These are phyloP conservation scores for Ophidiomyces ophidiicola DNA, from an alignment of 2,329 filamentous ascomycete genomes.

Conservation along the genomic window DNA sequence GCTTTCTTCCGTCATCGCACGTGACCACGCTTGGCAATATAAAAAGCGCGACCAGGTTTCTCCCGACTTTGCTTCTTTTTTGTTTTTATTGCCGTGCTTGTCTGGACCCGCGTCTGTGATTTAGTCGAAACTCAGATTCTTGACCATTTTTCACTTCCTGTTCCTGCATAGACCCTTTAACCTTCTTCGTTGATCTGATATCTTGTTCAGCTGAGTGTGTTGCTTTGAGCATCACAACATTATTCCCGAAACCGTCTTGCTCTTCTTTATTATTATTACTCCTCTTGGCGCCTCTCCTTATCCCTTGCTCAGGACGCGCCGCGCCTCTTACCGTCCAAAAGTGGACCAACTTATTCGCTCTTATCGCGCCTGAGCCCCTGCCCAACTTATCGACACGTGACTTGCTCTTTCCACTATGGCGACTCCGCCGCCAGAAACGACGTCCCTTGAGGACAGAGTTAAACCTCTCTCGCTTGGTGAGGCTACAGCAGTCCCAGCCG, in stretches of 20 bases:
- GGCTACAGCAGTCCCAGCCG: not conserved
- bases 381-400: constrained; percentile 11
- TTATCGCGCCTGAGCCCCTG: not conserved
- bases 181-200: too few relatives aligned
- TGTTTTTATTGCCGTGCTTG: constrained; percentile 18
- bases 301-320: too few relatives aligned
- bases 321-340: too few relatives aligned
- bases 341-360: not conserved
- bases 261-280: too few relatives aligned
- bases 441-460: constrained; percentile 31
- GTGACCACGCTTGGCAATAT: constrained; percentile 39
- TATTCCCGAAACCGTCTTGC: too few relatives aligned
- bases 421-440: constrained; percentile 33
- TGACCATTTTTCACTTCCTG: too few relatives aligned
- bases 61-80: constrained; percentile 21
- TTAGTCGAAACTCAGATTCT: too few relatives aligned
- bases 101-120: not conserved
- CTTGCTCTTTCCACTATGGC: constrained; percentile 26
- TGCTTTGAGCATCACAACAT: too few relatives aligned
- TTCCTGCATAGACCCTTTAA: too few relatives aligned
- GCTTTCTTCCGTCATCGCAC: too few relatives aligned
- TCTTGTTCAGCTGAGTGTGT: too few relatives aligned
- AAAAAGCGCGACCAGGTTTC: constrained; percentile 23
- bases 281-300: too few relatives aligned
- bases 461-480: constrained; percentile 17